A percentile compares a stretch with the other conserved stretches of the same genome.
Evolutionary conservation across 306 rosid genomes (phyloP).

Genomic region (Castanea mollissima): DNA sequence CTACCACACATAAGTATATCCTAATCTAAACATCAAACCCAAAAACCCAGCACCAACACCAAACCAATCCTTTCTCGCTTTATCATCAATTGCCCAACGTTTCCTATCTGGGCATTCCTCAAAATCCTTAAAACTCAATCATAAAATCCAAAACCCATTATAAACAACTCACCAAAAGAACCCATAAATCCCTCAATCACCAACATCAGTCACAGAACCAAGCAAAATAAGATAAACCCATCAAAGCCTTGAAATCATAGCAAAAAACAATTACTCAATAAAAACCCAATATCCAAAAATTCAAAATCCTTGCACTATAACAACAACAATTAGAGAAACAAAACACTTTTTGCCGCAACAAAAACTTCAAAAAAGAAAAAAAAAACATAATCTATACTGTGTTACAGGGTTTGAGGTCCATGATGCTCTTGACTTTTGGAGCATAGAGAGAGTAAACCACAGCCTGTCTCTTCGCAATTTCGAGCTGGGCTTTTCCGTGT

Average conservation of each 20-base stretch:
- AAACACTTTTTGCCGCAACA: no score
- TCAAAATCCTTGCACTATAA: background rate
- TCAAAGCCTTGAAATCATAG: background rate
- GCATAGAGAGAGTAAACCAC: constrained; percentile 61
- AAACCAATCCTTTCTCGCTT: no score
- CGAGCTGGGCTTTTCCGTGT: constrained; percentile 54
- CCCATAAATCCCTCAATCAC: no score
- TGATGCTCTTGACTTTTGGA: constrained; percentile 58
- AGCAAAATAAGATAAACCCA: background rate
- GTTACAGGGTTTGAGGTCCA: constrained; percentile 42
- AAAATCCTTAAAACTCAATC: background rate
- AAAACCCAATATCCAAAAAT: background rate
- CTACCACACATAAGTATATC: background rate
- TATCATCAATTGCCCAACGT: background rate
- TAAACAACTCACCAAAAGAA: background rate
- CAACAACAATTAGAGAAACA: background rate
- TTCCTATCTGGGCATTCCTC: background rate
- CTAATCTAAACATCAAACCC: no score
- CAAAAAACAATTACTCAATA: background rate
- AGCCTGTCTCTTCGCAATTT: constrained; percentile 58
- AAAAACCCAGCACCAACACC: no score
- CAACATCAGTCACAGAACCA: background rate
- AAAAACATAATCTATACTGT: no score
- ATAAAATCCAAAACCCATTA: background rate
- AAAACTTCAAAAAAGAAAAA: no score